Conservation (phyloP, 495 filamentous ascomycete species). For the Neurospora sp. region DNA sequence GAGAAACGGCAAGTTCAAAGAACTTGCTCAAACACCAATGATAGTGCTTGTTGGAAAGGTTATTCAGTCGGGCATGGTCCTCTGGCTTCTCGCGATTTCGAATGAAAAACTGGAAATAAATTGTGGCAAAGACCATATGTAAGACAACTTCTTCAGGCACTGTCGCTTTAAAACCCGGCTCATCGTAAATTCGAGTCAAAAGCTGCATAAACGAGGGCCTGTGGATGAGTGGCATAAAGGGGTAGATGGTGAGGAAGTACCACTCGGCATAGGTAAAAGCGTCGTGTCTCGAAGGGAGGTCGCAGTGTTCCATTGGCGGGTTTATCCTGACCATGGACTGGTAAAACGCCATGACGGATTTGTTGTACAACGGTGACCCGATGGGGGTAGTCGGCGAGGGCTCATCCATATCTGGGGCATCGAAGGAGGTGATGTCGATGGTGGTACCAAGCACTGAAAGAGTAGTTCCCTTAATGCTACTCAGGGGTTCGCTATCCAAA, state of each 20-base stretch:
- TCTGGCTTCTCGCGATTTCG: slow-evolving; percentile 33
- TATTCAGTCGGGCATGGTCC: slow-evolving; percentile 43
- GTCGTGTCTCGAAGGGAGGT: slow-evolving; percentile 46
- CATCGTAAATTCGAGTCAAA: slow-evolving; percentile 51
- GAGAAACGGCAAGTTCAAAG: slow-evolving; percentile 47
- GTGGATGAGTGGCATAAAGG: slow-evolving; percentile 64
- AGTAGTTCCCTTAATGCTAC: slow-evolving; percentile 54
- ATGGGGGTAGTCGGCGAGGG: slow-evolving; percentile 32
- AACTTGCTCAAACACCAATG: slow-evolving; percentile 61
- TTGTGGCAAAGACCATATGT: slow-evolving; percentile 5
- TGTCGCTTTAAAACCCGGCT: slow-evolving; percentile 47
- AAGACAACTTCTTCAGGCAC: too few relatives aligned
- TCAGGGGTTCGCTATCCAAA: slow-evolving; percentile 49
- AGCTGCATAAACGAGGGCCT: slow-evolving; percentile 57
- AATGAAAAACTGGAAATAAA: slow-evolving; percentile 49
- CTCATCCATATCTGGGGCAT: slow-evolving; percentile 53
- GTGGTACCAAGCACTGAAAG: slow-evolving; percentile 65
- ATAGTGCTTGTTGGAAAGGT: slow-evolving; percentile 61
- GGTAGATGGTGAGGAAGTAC: slow-evolving; percentile 61
- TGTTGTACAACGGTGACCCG: slow-evolving; percentile 44
- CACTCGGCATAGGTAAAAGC: slow-evolving; percentile 54
- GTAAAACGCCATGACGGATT: slow-evolving; percentile 59
- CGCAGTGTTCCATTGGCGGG: slow-evolving; percentile 40
- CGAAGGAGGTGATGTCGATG: slow-evolving; percentile 65
- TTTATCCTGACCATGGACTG: slow-evolving; percentile 50